Base-by-base conservation (phyloP, 148 eudicot genomes). In the Cornus suecica region DNA sequence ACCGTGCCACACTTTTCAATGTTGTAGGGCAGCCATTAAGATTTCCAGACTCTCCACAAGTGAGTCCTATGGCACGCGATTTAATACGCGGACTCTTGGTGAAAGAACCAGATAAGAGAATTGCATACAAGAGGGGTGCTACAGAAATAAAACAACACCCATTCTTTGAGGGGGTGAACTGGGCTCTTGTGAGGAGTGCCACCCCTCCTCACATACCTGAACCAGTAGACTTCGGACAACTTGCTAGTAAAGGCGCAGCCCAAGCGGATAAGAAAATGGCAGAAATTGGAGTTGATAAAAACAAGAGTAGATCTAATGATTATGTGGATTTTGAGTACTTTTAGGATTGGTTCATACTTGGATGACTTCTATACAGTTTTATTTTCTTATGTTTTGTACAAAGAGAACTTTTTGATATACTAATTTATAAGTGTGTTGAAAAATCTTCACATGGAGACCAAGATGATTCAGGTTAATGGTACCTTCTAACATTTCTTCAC, bases 71-170 rank as follows among this genome's bases (percentile, higher is more conserved):
- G 63, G 98, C 96, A 3, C 85, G 94, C 8, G 98, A 93, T 66
- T 80, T 93, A 2, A 93, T 93, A 48, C 78, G 81, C 3, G 98
- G 98, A 32, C 87, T 93, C 9, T 66, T 93, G 65, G 83, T 93
- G 14, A 93, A 93, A 84, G 98, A 93, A 78, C 98, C 98, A 14
- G 91, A 88, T 0, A 93, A 85, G 73, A 71, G 98, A 76, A 93
- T 93, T 61, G 98, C 98, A 1, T 93, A 89, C 28, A 93, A 84
- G 68, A 80, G 98, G 71, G 98, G 98, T 31, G 98, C 98, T 7
- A 93, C 98, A 20, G 98, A 93, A 73, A 86, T 93, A 20, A 93
- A 93, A 70, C 98, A 93, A 73, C 98, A 93, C 69, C 93, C 98
- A 0, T 93, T 93, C 60, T 93, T 93, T 42, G 97, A 90, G 80